These are phyloP conservation scores for Moniliophthora roreri DNA, from an alignment of 1,284 basidiomycete genomes.

Conservation along the genomic window DNA sequence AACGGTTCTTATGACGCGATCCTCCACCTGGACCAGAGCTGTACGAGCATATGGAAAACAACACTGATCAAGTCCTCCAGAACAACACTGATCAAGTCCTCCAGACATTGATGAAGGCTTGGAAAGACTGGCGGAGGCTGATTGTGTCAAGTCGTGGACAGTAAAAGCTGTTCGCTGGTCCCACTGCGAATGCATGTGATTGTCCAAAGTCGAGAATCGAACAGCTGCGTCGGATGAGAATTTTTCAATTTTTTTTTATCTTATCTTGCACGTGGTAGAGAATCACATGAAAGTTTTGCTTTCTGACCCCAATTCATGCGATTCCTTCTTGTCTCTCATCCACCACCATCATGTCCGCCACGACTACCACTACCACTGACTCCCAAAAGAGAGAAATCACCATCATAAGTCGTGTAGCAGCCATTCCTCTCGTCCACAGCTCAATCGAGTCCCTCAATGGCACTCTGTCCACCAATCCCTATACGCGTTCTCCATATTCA, in stretches of 20 bases:
- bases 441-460: constrained; percentile 58
- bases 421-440: constrained; percentile 69
- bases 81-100: too few relatives aligned
- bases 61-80: too few relatives aligned
- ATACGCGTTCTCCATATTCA: constrained; percentile 62
- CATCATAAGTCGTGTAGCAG: constrained; percentile 57
- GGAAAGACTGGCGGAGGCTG: too few relatives aligned
- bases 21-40: too few relatives aligned
- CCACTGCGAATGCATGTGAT: too few relatives aligned
- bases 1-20: too few relatives aligned
- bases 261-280: not conserved
- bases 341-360: constrained; percentile 29
- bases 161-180: too few relatives aligned
- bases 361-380: constrained; percentile 40
- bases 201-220: too few relatives aligned
- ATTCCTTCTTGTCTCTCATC: constrained; percentile 1
- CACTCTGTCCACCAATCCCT: constrained; percentile 56
- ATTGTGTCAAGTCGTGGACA: too few relatives aligned
- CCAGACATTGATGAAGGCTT: too few relatives aligned
- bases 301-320: not conserved
- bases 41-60: too few relatives aligned
- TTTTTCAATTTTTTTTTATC: not conserved
- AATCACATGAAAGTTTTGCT: constrained; percentile 2
- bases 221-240: not conserved
- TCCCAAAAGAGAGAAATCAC: constrained; percentile 50